Percentiles rank a stretch among this genome's conserved stretches.
These are phyloP conservation scores for Tolypocladium inflatum DNA, from an alignment of 2,329 filamentous ascomycete species.

Conservation along the genomic window DNA sequence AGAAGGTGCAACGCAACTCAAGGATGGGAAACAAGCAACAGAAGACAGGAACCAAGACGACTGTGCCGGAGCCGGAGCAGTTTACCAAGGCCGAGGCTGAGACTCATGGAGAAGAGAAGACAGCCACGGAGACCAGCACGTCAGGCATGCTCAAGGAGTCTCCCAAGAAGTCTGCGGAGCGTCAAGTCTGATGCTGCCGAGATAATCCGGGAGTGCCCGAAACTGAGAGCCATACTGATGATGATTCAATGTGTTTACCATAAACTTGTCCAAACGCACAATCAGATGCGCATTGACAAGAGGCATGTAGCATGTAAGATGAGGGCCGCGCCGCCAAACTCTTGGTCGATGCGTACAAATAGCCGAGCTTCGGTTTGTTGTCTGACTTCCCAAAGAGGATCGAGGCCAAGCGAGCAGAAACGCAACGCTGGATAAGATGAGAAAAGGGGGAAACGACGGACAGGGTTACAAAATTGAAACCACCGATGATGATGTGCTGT, in stretches of 20 bases:
- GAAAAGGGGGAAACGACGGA: no score
- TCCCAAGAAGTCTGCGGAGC: background rate
- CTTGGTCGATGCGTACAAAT: background rate
- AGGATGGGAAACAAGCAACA: background rate
- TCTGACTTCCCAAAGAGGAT: no score
- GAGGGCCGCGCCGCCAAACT: no score
- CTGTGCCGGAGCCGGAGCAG: background rate
- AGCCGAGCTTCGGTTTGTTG: no score
- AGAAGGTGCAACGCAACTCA: background rate
- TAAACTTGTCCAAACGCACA: no score
- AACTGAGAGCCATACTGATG: background rate
- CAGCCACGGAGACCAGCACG: no score
- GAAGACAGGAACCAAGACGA: background rate
- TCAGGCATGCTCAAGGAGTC: background rate
- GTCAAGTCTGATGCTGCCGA: background rate
- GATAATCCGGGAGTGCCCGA: background rate
- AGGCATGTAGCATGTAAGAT: no score
- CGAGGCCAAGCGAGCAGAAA: no score
- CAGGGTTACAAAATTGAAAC: no score
- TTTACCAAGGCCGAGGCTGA: background rate
- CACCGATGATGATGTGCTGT: no score
- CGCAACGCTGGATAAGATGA: no score
- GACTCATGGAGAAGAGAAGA: background rate
- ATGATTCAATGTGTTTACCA: background rate
- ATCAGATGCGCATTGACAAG: background rate